phyloP scores from a whole-genome alignment of 2,329 filamentous ascomycete species.

The Curvularia verruculosa region DNA sequence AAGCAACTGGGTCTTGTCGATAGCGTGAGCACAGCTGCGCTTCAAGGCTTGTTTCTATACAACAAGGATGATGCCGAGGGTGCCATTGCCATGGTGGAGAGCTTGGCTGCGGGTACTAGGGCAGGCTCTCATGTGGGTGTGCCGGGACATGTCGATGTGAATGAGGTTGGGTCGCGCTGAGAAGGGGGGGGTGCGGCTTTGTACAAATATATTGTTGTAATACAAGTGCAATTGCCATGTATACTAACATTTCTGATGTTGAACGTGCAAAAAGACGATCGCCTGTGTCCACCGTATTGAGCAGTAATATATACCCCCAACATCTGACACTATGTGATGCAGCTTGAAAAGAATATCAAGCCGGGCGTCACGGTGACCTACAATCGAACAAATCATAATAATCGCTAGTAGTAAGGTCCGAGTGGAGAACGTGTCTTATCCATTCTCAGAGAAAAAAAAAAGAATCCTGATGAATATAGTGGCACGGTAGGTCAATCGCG shows the following conservation, averaged over 20 bases:
- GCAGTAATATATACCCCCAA: no score
- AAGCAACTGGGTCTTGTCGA: conserved; percentile 73
- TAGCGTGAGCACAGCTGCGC: conserved; percentile 80
- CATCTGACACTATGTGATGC: no score
- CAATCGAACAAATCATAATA: no score
- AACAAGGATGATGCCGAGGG: conserved; percentile 91
- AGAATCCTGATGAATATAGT: no score
- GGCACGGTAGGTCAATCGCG: no score
- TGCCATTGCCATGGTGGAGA: conserved; percentile 79
- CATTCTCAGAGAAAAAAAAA: no score
- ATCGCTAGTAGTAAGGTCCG: no score
- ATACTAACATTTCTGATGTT: not conserved
- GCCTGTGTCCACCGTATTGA: no score
- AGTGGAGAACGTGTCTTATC: no score
- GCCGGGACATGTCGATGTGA: conserved; percentile 39
- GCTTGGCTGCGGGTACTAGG: conserved; percentile 52
- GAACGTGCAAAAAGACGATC: no score
- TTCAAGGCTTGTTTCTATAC: conserved; percentile 93
- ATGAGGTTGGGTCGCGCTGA: conserved; percentile 18
- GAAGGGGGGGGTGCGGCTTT: not conserved
- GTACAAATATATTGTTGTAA: not conserved
- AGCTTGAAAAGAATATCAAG: no score
- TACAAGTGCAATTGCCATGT: not conserved
- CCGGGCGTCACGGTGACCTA: no score
- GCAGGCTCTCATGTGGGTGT: conserved; percentile 39